Evolutionary conservation across 148 eudicot species (phyloP).

Genomic region (Drosera capensis): DNA sequence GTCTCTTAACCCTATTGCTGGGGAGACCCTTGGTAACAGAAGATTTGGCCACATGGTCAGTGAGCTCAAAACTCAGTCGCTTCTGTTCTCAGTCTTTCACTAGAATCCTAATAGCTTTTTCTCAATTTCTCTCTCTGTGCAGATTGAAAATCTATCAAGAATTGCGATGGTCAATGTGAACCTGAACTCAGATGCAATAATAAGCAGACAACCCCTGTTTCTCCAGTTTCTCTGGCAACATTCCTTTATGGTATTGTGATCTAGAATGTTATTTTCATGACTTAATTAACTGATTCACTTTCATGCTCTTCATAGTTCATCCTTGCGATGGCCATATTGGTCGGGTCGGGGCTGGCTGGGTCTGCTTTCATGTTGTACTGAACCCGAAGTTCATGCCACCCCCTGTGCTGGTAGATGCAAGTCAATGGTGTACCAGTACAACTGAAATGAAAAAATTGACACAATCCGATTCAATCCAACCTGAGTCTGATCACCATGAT

Average conservation of each 20-base stretch:
- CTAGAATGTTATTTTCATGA: neutral
- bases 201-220: conserved; percentile 63
- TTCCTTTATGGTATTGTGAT: conserved; percentile 58
- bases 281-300: neutral
- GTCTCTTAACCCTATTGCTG: conserved; percentile 45
- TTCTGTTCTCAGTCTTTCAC: no score
- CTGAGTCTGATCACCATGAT: neutral
- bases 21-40: conserved; percentile 36
- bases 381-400: no score
- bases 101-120: no score
- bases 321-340: no score
- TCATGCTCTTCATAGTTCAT: no score
- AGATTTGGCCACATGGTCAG: conserved; percentile 78
- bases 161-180: conserved; percentile 44
- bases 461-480: no score
- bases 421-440: no score
- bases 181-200: conserved; percentile 39
- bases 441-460: no score
- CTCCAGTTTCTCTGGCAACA: conserved; percentile 65
- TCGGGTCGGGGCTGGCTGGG: no score
- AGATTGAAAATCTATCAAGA: conserved; percentile 44
- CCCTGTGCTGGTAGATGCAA: no score
- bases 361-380: no score
- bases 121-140: conserved; percentile 6
- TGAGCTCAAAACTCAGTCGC: conserved; percentile 3